A percentile compares a stretch with the other conserved stretches of the same genome.
phyloP scores from a whole-genome alignment of 108 stramenopile genomes.

The Cyclotella cryptica region DNA sequence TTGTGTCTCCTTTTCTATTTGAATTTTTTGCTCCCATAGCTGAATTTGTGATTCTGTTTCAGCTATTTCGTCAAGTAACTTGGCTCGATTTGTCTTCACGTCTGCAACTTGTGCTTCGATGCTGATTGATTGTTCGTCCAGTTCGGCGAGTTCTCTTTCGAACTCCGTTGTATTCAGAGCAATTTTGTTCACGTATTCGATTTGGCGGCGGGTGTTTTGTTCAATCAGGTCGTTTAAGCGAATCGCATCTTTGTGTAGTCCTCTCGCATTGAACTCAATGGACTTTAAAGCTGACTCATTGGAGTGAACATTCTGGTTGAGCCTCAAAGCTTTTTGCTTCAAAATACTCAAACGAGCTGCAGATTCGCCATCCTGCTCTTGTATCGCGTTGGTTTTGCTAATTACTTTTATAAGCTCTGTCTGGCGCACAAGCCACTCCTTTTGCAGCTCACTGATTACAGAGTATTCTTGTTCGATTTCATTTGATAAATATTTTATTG shows the following conservation, averaged over 20 bases:
- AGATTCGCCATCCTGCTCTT: slow-evolving; percentile 66
- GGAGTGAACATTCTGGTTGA: slow-evolving; percentile 56
- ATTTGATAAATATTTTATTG: slow-evolving; percentile 73
- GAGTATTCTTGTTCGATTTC: slow-evolving; percentile 56
- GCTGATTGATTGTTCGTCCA: slow-evolving; percentile 53
- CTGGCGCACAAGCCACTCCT: slow-evolving; percentile 74
- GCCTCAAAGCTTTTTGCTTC: slow-evolving; percentile 64
- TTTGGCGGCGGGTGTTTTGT: slow-evolving; percentile 57
- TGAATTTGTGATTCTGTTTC: slow-evolving; percentile 73
- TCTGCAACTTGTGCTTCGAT: slow-evolving; percentile 57
- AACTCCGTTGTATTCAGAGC: slow-evolving; percentile 67
- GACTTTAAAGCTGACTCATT: slow-evolving; percentile 67
- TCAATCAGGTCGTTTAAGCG: slow-evolving; percentile 81
- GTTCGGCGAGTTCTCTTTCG: slow-evolving; percentile 71
- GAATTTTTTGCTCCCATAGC: slow-evolving; percentile 86
- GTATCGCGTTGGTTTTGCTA: slow-evolving; percentile 59
- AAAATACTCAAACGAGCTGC: slow-evolving; percentile 62
- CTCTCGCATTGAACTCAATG: slow-evolving; percentile 48
- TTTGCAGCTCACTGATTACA: slow-evolving; percentile 57
- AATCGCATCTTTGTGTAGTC: slow-evolving; percentile 75
- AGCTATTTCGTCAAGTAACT: slow-evolving; percentile 63
- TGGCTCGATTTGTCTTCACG: slow-evolving; percentile 52
- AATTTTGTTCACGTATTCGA: slow-evolving; percentile 55
- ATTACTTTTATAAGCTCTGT: slow-evolving; percentile 64
- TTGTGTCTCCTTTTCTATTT: slow-evolving; percentile 88